Conservation (phyloP, 2,329 filamentous ascomycete genomes). For the Aspergillus ibericus region DNA sequence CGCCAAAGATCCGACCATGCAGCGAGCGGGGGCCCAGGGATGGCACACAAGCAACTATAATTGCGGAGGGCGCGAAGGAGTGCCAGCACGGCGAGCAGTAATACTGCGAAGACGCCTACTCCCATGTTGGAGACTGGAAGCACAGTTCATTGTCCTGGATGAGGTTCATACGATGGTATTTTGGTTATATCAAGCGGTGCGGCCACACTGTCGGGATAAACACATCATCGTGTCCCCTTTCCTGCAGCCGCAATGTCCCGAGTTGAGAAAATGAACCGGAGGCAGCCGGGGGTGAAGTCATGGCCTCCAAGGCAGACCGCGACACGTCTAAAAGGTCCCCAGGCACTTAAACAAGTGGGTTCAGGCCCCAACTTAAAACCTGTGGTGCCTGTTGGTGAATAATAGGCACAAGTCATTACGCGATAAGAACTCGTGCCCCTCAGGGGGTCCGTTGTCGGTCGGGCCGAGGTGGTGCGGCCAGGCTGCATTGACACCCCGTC, state of each 20-base stretch:
- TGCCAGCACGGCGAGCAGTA: conserved; percentile 4
- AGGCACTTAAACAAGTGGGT: neutral
- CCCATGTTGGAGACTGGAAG: conserved; percentile 9
- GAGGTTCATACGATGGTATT: neutral
- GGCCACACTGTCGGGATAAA: neutral
- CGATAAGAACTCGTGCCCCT: neutral
- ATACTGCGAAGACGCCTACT: conserved; percentile 8
- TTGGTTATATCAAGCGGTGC: neutral
- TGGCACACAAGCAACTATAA: conserved; percentile 12
- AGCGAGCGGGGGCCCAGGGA: conserved; percentile 18
- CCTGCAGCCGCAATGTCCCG: conserved; percentile 18
- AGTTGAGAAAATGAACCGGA: conserved; percentile 17
- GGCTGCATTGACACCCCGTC: neutral
- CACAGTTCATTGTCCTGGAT: neutral
- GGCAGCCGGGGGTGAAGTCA: conserved; percentile 4
- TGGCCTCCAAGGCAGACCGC: neutral
- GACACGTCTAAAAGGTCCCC: conserved; percentile 1
- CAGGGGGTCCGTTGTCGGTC: neutral
- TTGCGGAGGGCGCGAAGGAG: conserved; percentile 13
- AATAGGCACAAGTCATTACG: neutral
- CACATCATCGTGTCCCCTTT: conserved; percentile 4
- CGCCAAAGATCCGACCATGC: conserved; percentile 16
- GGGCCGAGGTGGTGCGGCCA: conserved; percentile 1
- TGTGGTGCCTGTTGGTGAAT: neutral
- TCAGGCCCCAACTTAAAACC: neutral